Evolutionary conservation across 805 yeast species (phyloP).

Genomic region (Zygoascus bituminiphila): DNA sequence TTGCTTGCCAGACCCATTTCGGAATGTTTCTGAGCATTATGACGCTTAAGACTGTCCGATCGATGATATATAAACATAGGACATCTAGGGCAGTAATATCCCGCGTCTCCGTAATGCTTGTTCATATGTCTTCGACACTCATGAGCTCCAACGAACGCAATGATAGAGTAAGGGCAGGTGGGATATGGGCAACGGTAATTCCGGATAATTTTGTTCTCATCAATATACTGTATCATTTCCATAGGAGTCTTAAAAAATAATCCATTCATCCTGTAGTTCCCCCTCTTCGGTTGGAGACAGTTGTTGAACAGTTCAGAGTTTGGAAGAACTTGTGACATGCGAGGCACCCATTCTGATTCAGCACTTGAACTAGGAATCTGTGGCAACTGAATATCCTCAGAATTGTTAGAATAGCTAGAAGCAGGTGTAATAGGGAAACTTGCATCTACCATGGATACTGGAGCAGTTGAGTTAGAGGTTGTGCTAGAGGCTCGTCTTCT

Average conservation of each 20-base stretch:
- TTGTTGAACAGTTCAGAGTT: background rate
- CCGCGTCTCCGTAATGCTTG: background rate
- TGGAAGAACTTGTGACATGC: no score
- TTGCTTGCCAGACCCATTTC: background rate
- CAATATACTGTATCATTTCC: background rate
- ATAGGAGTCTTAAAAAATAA: background rate
- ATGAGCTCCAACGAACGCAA: background rate
- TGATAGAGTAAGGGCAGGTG: background rate
- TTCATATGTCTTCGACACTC: background rate
- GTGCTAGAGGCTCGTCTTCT: no score
- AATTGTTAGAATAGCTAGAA: no score
- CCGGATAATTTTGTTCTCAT: background rate
- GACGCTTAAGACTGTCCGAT: background rate
- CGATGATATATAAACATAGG: background rate
- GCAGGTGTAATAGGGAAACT: no score
- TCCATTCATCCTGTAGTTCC: background rate
- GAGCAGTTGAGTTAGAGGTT: no score
- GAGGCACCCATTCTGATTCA: no score
- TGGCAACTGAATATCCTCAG: no score
- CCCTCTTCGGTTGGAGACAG: background rate
- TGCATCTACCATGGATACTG: no score
- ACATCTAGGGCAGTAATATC: background rate
- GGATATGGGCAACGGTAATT: background rate
- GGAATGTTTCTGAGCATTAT: background rate
- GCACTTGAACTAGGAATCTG: no score